These are phyloP conservation scores for Peronosclerospora sorghi DNA, from an alignment of 352 stramenopile species.

Conservation along the genomic window DNA sequence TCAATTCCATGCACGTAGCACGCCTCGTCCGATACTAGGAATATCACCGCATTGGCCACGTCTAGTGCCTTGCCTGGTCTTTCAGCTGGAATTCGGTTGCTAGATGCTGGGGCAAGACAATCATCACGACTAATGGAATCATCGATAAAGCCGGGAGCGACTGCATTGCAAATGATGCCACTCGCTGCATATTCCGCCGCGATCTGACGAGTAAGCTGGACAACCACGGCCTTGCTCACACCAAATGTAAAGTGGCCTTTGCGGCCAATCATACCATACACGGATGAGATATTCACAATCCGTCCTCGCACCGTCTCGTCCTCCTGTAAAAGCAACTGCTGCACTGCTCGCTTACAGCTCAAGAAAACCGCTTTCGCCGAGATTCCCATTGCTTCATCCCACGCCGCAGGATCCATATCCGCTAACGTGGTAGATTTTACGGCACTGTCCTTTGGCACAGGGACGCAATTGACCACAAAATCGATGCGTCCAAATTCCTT, in stretches of 20 bases:
- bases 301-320: conserved; percentile 38
- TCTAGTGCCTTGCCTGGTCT: conserved; percentile 45
- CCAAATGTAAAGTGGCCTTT: conserved; percentile 55
- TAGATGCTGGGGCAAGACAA: conserved; percentile 32
- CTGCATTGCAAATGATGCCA: conserved; percentile 53
- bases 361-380: conserved; percentile 56
- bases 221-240: conserved; percentile 47
- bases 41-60: conserved; percentile 58
- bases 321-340: conserved; percentile 54
- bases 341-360: conserved; percentile 53
- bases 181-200: conserved; percentile 44
- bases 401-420: conserved; percentile 31
- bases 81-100: conserved; percentile 45
- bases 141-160: conserved; percentile 49
- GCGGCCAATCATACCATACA: conserved; percentile 47
- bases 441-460: conserved; percentile 15
- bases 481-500: conserved; percentile 47
- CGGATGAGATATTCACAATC: conserved; percentile 55
- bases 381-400: conserved; percentile 49
- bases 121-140: conserved; percentile 50
- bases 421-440: conserved; percentile 27
- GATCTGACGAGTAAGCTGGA: conserved; percentile 58
- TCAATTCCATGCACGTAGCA: conserved; percentile 55
- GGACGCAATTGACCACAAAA: conserved; percentile 66
- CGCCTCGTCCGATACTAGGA: conserved; percentile 51